Evolutionary conservation across 257 asterid genomes (phyloP), one percentile per base, ranked within the genome.

Genomic region (Solanum rostratum): DNA sequence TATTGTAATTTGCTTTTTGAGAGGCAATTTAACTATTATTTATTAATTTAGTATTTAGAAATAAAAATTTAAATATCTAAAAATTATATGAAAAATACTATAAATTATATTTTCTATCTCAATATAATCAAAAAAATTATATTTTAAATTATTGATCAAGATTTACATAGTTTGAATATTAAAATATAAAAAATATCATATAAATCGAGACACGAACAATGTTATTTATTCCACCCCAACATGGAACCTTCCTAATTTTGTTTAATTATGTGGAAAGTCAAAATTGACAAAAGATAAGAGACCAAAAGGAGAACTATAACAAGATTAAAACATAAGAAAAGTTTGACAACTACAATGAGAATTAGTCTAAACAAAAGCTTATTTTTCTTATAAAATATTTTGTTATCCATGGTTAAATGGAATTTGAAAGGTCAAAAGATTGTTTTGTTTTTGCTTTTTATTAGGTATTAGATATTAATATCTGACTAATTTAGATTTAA

Each of bases 401-500:
- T 65, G 11, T 29, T 20, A 14, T 27, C 12, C 10, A 63, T 24
- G 43, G 71, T 29, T 13, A 29, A 65, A 65, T 30, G 41, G 71
- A 65, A 27, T 65, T 65, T 29, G 10, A 29, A 29, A 65, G n/a
- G 12, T 65, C 2, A 10, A 63, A 63, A 63, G 43, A 33, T 33
- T 33, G 4, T 33, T 1, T 59, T 57, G 3, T 20, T 59, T n/a
- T n/a, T 57, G n/a, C 10, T 59, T 59, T 11, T 5, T 2, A 22
- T 60, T 2, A 2, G 0, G 20, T 19, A 8, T 55, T n/a, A 3
- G 0, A 20, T 33, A 33, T 57, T 57, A 3, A 12, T 8, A 29
- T 10, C 1, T 20, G 49, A n/a, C 0, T 57, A 10, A 57, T n/a
- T 10, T 2, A 9, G 0, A 19, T 57, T 3, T 11, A 3, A 2